A percentile compares a stretch with the other conserved stretches of the same genome.
Conservation (phyloP, 148 eudicot genomes). For the Dianthus caryophyllus region DNA sequence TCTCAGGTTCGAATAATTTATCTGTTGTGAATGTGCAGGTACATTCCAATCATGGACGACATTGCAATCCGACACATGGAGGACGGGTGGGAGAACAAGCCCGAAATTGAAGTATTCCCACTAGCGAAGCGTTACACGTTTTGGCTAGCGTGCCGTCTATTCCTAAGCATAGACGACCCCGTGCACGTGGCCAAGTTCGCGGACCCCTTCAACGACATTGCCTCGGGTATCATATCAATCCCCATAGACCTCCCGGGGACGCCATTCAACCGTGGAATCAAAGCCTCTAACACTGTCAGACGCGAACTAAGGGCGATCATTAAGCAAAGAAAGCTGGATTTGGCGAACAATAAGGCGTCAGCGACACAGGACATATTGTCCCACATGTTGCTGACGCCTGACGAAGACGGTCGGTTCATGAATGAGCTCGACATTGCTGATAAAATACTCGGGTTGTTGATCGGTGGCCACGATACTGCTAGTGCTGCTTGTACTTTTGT, state of each 20-base stretch:
- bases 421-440: conserved; percentile 31
- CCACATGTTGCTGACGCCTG: conserved; percentile 23
- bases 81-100: conserved; percentile 19
- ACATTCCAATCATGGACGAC: conserved; percentile 35
- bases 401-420: conserved; percentile 23
- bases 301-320: conserved; percentile 24
- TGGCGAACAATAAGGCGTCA: conserved; percentile 15
- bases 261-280: conserved; percentile 24
- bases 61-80: conserved; percentile 28
- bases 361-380: conserved; percentile 19
- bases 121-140: conserved; percentile 34
- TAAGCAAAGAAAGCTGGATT: conserved; percentile 30
- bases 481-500: conserved; percentile 25
- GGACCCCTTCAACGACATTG: conserved; percentile 14
- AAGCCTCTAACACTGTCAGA: conserved; percentile 17
- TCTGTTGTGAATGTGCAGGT: conserved; percentile 4
- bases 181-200: conserved; percentile 20
- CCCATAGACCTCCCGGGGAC: conserved; percentile 37
- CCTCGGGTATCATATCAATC: conserved; percentile 22
- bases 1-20: too few species aligned
- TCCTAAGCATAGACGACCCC: conserved; percentile 30
- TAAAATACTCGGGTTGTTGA: conserved; percentile 24
- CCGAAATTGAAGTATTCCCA: conserved; percentile 20
- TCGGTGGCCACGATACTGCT: conserved; percentile 34
- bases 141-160: conserved; percentile 32